Conservation (phyloP, 2,329 filamentous ascomycete species). For the Sordariomycetes sp. region DNA sequence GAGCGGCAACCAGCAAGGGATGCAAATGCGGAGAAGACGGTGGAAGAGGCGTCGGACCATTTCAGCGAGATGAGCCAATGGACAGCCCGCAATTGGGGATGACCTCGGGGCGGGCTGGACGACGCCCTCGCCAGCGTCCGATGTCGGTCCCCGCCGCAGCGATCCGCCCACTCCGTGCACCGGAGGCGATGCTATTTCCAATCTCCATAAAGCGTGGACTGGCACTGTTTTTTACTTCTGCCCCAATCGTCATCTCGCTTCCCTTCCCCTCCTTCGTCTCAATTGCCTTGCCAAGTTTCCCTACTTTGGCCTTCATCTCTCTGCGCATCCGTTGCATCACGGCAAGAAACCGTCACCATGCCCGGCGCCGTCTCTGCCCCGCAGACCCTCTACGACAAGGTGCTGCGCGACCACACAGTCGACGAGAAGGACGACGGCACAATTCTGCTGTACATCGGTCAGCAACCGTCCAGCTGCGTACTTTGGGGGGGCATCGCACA, state of each 20-base stretch:
- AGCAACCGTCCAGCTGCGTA: not conserved
- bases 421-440: slow-evolving; percentile 94
- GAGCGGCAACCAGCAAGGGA: too few species aligned
- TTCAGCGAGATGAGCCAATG: too few species aligned
- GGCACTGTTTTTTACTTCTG: not conserved
- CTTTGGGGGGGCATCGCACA: too few species aligned
- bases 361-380: slow-evolving; percentile 63
- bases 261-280: not conserved
- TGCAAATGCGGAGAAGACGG: too few species aligned
- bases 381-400: slow-evolving; percentile 94
- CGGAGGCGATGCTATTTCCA: not conserved
- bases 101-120: not conserved
- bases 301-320: not conserved
- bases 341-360: slow-evolving; percentile 49
- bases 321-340: not conserved
- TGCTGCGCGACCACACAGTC: slow-evolving; percentile 88
- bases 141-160: not conserved
- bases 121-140: not conserved
- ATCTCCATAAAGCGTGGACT: not conserved
- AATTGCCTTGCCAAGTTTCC: not conserved
- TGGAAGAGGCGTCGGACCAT: too few species aligned
- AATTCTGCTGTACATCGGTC: slow-evolving; percentile 86
- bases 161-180: not conserved
- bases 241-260: not conserved
- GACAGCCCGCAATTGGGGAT: not conserved